A percentile compares a stretch with the other conserved stretches of the same genome.
phyloP scores from a whole-genome alignment of 148 eudicot species.

The Nepenthes mirabilis region DNA sequence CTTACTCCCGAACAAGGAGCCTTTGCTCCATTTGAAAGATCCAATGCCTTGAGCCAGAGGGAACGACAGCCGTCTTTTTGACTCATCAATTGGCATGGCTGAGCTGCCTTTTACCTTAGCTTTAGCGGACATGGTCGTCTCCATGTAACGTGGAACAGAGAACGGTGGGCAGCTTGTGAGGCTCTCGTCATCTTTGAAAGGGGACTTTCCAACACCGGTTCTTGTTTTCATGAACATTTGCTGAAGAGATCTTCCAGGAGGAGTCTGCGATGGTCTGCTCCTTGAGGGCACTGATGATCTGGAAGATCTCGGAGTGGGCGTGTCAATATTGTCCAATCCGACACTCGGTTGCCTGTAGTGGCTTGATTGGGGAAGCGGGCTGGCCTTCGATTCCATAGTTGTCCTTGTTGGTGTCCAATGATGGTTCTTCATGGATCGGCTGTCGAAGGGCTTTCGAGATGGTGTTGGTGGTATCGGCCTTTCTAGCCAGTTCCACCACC shows the following conservation, averaged over 20 bases:
- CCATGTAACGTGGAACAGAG: slow-evolving; percentile 69
- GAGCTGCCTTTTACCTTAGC: slow-evolving; percentile 43
- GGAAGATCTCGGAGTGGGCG: slow-evolving; percentile 58
- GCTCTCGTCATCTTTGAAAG: slow-evolving; percentile 64
- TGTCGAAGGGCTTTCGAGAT: slow-evolving; percentile 26
- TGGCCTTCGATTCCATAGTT: slow-evolving; percentile 31
- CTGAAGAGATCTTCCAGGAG: slow-evolving; percentile 35
- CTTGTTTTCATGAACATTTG: slow-evolving; percentile 24
- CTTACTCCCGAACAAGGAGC: slow-evolving; percentile 20
- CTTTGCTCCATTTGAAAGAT: slow-evolving; percentile 75
- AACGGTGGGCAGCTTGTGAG: slow-evolving; percentile 77
- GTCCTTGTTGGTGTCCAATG: slow-evolving; percentile 43
- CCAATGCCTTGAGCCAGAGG: slow-evolving; percentile 52
- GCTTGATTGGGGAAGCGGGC: slow-evolving; percentile 40
- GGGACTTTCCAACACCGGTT: slow-evolving; percentile 24
- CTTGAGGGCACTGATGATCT: slow-evolving; percentile 44
- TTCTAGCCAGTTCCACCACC: slow-evolving; percentile 99
- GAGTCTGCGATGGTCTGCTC: slow-evolving; percentile 25
- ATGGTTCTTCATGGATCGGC: slow-evolving; percentile 22
- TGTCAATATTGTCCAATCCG: slow-evolving; percentile 32
- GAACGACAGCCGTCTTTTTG: slow-evolving; percentile 71
- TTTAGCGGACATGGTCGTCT: slow-evolving; percentile 52
- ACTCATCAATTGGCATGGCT: slow-evolving; percentile 28
- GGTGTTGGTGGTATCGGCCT: slow-evolving; percentile 31
- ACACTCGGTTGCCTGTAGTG: slow-evolving; percentile 15